phyloP scores from a whole-genome alignment of 2,329 filamentous ascomycete species.

The Cytospora piceicola region DNA sequence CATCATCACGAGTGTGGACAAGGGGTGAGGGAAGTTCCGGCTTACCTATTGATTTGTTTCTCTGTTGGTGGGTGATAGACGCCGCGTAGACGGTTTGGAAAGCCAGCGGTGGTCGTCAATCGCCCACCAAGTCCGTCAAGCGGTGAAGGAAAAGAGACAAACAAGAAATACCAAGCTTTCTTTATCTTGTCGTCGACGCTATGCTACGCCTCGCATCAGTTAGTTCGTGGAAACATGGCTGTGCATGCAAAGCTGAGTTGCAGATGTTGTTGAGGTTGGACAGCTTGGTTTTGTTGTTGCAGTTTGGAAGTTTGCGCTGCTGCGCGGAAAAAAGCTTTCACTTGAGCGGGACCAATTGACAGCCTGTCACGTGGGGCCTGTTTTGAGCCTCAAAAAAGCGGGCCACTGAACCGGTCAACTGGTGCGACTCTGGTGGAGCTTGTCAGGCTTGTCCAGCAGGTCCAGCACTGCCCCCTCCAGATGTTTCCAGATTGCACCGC shows the following conservation, averaged over 20 bases:
- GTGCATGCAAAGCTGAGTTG: constrained; percentile 21
- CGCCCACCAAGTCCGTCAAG: background rate
- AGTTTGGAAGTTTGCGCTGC: background rate
- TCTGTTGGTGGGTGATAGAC: background rate
- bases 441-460: background rate
- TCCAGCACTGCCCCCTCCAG: constrained; percentile 12
- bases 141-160: background rate
- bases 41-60: constrained; percentile 2
- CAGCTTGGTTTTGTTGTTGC: background rate
- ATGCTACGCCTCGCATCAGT: constrained; percentile 19
- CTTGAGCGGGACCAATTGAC: background rate
- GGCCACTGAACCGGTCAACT: background rate
- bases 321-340: constrained; percentile 24
- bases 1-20: background rate
- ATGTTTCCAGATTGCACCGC: constrained; percentile 3
- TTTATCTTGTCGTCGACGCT: background rate
- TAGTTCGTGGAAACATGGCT: constrained; percentile 25
- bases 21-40: background rate
- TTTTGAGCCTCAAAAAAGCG: constrained; percentile 30
- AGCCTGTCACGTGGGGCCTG: constrained; percentile 25
- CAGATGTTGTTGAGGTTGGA: background rate
- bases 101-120: background rate
- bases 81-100: background rate
- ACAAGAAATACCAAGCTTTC: background rate
- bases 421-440: background rate